Percentiles rank a stretch among this genome's conserved stretches.
phyloP scores from a whole-genome alignment of 75 land plant species.

The Cunninghamia lanceolata region DNA sequence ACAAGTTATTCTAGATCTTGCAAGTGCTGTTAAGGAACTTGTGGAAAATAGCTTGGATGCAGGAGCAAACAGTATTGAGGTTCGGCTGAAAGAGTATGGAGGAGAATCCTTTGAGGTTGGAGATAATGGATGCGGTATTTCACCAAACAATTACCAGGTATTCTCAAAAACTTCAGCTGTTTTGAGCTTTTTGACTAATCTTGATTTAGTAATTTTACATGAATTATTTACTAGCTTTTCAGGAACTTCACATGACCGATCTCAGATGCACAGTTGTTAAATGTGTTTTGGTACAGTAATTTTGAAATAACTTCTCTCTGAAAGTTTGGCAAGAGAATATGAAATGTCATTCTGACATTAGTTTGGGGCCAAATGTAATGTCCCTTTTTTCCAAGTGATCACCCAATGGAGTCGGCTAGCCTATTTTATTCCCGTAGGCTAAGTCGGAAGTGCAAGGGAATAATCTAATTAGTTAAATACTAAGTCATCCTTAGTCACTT shows the following conservation, averaged over 20 bases:
- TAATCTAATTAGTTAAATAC: too few species aligned
- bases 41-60: constrained; percentile 99
- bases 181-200: neutral
- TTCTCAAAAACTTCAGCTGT: neutral
- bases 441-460: too few species aligned
- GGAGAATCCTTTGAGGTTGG: constrained; percentile 73
- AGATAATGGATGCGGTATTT: constrained; percentile 93
- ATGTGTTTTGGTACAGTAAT: neutral
- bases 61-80: constrained; percentile 83
- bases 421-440: too few species aligned
- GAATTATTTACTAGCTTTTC: neutral
- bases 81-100: constrained; percentile 79
- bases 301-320: neutral
- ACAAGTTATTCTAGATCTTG: constrained; percentile 86
- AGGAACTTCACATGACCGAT: neutral
- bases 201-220: neutral
- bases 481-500: too few species aligned
- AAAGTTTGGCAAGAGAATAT: neutral
- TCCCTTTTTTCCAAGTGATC: too few species aligned
- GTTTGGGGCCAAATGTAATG: neutral
- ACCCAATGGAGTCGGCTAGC: too few species aligned
- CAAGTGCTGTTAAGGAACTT: constrained; percentile 94
- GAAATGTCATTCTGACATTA: neutral
- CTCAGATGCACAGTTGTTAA: neutral
- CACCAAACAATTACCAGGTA: constrained; percentile 87